These are phyloP conservation scores for Colletotrichum costaricense DNA, from an alignment of 2,329 filamentous ascomycete genomes.

Conservation along the genomic window DNA sequence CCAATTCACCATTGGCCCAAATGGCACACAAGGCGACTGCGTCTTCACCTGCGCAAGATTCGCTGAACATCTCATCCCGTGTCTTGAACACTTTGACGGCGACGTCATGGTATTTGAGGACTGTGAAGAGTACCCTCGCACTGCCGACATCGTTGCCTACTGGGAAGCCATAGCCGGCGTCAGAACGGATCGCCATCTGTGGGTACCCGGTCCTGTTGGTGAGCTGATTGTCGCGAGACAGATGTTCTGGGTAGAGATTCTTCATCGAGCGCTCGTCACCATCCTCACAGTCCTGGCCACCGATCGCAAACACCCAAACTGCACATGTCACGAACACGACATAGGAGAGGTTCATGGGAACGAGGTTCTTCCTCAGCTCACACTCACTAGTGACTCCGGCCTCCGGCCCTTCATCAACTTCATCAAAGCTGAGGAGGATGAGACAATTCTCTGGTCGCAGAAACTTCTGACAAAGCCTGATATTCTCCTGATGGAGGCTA, in stretches of 20 bases:
- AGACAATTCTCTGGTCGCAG: neutral
- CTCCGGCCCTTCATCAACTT: neutral
- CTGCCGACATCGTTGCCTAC: neutral
- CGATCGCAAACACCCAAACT: neutral
- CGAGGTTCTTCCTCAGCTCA: neutral
- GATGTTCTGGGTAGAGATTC: neutral
- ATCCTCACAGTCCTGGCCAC: neutral
- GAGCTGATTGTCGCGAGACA: neutral
- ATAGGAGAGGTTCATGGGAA: neutral
- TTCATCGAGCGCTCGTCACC: neutral
- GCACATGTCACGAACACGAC: neutral
- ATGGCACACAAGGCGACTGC: constrained; percentile 34
- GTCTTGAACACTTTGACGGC: neutral
- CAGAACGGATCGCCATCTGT: neutral
- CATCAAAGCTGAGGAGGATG: neutral
- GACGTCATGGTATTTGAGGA: neutral
- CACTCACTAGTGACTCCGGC: neutral
- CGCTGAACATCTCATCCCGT: neutral
- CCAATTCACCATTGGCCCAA: constrained; percentile 48
- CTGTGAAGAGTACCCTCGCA: neutral
- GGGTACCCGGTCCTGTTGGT: neutral
- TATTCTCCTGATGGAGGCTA: neutral
- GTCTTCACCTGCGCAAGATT: neutral
- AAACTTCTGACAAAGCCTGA: neutral
- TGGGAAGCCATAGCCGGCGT: neutral